A percentile compares a stretch with the other conserved stretches of the same genome.
phyloP scores from a whole-genome alignment of 2,329 filamentous ascomycete species.

The Trichoderma atroviride region DNA sequence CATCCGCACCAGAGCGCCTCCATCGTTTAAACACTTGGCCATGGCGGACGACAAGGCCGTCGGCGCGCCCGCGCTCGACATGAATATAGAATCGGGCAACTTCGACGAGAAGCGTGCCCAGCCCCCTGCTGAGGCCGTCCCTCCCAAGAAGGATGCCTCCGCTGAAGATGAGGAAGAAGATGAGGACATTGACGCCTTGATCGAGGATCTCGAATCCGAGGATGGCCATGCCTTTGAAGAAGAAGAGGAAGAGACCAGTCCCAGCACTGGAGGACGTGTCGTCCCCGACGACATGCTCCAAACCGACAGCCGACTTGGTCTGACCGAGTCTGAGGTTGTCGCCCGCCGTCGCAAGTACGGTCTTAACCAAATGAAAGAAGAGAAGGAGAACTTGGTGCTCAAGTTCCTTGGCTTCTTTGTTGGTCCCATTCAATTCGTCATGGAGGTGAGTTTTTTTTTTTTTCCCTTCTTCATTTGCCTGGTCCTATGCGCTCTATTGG shows the following conservation, averaged over 20 bases:
- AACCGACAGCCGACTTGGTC: conserved; percentile 72
- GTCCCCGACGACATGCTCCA: conserved; percentile 76
- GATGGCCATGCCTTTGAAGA: conserved; percentile 70
- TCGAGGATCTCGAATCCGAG: conserved; percentile 82
- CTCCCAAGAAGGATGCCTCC: conserved; percentile 47
- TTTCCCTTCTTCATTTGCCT: neutral
- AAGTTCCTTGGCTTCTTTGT: conserved; percentile 85
- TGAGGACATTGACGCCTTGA: conserved; percentile 83
- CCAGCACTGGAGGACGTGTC: conserved; percentile 61
- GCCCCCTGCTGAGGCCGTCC: conserved; percentile 38
- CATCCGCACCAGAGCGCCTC: conserved; percentile 21
- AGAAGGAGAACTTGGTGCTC: conserved; percentile 80
- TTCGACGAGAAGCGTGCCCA: conserved; percentile 65
- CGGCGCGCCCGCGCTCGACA: conserved; percentile 61
- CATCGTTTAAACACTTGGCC: conserved; percentile 19
- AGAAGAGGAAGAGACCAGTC: conserved; percentile 55
- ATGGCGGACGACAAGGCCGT: conserved; percentile 60
- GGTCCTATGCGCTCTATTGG: neutral
- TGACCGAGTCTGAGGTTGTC: conserved; percentile 70
- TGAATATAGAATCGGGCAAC: conserved; percentile 65
- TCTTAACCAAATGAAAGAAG: conserved; percentile 88
- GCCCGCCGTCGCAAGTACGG: conserved; percentile 71
- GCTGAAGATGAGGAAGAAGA: conserved; percentile 71
- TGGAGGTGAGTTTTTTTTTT: conserved; percentile 66
- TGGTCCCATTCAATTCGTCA: conserved; percentile 90